Conservation (phyloP, 306 rosid genomes). For the Quercus ilex region DNA sequence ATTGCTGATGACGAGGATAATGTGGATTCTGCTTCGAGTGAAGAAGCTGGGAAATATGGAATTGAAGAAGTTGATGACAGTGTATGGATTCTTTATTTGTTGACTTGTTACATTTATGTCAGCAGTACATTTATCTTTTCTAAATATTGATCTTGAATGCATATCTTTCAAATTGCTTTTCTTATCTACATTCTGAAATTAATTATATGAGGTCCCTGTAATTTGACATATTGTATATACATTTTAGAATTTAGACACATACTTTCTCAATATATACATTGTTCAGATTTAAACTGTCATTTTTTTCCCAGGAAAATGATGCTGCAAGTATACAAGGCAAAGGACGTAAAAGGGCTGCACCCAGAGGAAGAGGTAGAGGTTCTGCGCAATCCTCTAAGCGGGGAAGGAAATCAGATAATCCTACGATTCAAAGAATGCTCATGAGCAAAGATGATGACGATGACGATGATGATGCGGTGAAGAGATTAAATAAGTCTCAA, state of each 20-base stretch:
- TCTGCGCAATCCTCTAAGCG: constrained; percentile 70
- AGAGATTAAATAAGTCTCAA: constrained; percentile 62
- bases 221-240: background rate
- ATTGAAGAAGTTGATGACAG: constrained; percentile 63
- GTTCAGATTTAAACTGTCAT: constrained; percentile 12
- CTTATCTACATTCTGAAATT: background rate
- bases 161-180: background rate
- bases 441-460: constrained; percentile 63
- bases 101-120: constrained; percentile 6
- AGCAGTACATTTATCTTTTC: constrained; percentile 3
- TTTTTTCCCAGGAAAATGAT: constrained; percentile 64
- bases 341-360: constrained; percentile 77
- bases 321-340: constrained; percentile 38
- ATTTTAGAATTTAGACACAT: constrained; percentile 2
- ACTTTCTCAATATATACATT: constrained; percentile 10
- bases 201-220: background rate
- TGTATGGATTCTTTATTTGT: constrained; percentile 44
- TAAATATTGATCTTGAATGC: constrained; percentile 1
- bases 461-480: constrained; percentile 40
- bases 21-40: constrained; percentile 62
- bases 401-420: constrained; percentile 62
- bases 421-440: constrained; percentile 61
- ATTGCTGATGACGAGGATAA: constrained; percentile 38
- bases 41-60: constrained; percentile 43
- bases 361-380: constrained; percentile 89